Conservation (phyloP, 345 rosid genomes). For the Corymbia maculata region DNA sequence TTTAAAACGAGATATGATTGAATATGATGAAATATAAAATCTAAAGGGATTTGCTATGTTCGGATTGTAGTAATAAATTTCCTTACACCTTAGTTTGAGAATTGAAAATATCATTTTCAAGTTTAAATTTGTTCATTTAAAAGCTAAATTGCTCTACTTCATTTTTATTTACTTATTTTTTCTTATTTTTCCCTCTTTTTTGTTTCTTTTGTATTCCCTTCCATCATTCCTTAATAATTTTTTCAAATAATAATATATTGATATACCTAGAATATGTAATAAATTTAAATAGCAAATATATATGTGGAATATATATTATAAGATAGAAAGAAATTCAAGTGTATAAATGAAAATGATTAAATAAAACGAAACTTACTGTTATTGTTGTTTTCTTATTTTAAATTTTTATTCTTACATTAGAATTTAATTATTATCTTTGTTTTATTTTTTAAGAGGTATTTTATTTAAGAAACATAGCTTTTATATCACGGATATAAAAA, state of each 20-base stretch:
- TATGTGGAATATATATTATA: neutral
- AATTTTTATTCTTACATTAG: neutral
- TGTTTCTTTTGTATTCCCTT: too few relatives aligned
- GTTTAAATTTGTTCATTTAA: neutral
- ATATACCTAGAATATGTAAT: neutral
- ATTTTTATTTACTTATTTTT: neutral
- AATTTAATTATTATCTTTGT: neutral
- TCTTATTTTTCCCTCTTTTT: neutral
- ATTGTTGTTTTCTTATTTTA: neutral
- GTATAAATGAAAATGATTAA: neutral
- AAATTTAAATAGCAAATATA: neutral
- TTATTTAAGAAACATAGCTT: neutral
- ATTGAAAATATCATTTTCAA: neutral
- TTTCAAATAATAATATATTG: neutral
- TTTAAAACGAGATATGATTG: rapidly evolving
- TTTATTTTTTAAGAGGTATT: neutral
- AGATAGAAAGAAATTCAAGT: neutral
- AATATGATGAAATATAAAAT: neutral
- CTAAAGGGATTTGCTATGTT: rapidly evolving
- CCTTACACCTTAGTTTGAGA: neutral
- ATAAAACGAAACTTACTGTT: neutral
- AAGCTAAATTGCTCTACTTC: neutral
- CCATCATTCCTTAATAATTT: neutral
- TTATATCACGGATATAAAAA: neutral
- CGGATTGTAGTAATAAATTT: neutral